A percentile compares a stretch with the other conserved stretches of the same genome.
Evolutionary conservation across 495 filamentous ascomycete genomes (phyloP).

Genomic region (Lasiosphaeria hispida): DNA sequence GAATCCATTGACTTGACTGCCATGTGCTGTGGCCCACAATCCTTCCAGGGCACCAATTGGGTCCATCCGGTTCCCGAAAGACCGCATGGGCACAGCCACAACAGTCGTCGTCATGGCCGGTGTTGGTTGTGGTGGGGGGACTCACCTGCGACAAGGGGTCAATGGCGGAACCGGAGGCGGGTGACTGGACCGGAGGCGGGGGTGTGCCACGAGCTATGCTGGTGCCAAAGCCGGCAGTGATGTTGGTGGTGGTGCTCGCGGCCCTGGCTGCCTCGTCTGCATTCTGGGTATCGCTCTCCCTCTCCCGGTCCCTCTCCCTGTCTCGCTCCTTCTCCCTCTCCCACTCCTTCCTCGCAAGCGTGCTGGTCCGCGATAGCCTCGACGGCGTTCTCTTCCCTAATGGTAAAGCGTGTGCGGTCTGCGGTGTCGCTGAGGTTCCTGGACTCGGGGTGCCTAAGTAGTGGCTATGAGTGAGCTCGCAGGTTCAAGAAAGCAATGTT

Average conservation of each 20-base stretch:
- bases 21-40: no score
- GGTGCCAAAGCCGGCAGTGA: constrained; percentile 1
- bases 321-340: constrained; percentile 17
- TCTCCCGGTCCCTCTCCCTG: constrained; percentile 14
- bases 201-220: constrained; percentile 6
- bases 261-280: constrained; percentile 13
- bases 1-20: no score
- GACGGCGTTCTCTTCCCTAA: constrained; percentile 8
- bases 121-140: background rate
- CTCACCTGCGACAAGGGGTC: constrained; percentile 50
- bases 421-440: background rate
- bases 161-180: constrained; percentile 29
- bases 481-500: no score
- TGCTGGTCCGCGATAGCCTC: constrained; percentile 20
- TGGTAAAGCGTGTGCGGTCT: background rate
- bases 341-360: constrained; percentile 11
- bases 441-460: constrained; percentile 5
- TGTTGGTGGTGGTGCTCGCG: constrained; percentile 11
- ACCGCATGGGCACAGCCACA: background rate
- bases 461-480: no score
- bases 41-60: background rate
- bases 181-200: constrained; percentile 14
- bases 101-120: background rate
- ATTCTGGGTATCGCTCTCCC: constrained; percentile 20
- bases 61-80: no score